Evolutionary conservation across 345 rosid species (phyloP).

Genomic region (Linum usitatissimum): DNA sequence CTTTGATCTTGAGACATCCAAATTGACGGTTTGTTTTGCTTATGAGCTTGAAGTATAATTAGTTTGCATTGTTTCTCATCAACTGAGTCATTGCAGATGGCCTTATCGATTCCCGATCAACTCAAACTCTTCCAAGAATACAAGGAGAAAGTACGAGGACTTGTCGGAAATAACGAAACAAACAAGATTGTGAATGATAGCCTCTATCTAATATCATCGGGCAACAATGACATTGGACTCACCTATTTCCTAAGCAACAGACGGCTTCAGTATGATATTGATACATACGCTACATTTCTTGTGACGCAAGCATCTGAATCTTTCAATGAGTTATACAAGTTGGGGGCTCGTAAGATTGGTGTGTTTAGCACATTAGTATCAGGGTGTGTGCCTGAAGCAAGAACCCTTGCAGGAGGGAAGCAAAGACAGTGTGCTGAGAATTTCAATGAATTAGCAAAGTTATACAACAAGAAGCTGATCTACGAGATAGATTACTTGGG

Average conservation of each 20-base stretch:
- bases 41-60: not conserved
- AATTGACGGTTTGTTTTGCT: not conserved
- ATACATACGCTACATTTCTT: not conserved
- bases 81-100: not conserved
- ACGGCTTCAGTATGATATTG: not conserved
- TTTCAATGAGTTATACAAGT: too few relatives aligned
- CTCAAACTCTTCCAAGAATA: not conserved
- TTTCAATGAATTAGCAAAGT: not conserved
- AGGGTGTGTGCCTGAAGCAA: not conserved
- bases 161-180: not conserved
- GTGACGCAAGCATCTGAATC: not conserved
- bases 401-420: not conserved
- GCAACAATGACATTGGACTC: not conserved
- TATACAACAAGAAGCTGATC: not conserved
- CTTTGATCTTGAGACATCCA: constrained; percentile 2
- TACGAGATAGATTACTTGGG: not conserved
- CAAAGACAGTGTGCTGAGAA: not conserved
- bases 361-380: not conserved
- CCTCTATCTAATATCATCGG: not conserved
- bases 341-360: not conserved
- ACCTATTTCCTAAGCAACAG: not conserved
- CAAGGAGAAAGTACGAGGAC: not conserved
- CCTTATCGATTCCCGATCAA: not conserved
- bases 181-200: not conserved
- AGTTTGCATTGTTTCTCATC: not conserved